phyloP scores from a whole-genome alignment of 73 alveolate species.

The Paramecium octaurelia region DNA sequence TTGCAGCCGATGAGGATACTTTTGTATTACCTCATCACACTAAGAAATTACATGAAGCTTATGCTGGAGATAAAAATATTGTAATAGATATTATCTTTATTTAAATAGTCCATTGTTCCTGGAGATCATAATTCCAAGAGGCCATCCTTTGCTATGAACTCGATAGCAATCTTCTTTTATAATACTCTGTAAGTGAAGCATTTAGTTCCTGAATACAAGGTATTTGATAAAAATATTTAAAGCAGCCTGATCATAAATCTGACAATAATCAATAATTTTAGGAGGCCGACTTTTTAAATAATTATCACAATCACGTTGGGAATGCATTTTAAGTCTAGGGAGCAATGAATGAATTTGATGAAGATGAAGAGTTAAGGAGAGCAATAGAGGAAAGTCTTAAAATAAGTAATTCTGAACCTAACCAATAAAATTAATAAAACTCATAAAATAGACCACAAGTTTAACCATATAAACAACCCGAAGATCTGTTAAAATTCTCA shows the following conservation, averaged over 20 bases:
- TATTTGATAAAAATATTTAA: neutral
- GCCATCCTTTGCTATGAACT: constrained; percentile 69
- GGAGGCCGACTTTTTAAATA: neutral
- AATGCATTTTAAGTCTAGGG: constrained; percentile 1
- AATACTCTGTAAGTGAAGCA: constrained; percentile 55
- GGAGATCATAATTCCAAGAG: constrained; percentile 82
- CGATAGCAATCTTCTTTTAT: constrained; percentile 75
- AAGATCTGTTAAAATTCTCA: constrained; percentile 12
- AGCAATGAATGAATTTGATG: constrained; percentile 25
- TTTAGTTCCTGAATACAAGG: constrained; percentile 54
- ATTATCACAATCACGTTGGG: neutral
- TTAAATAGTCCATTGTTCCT: constrained; percentile 63
- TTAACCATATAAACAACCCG: neutral
- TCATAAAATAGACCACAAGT: constrained; percentile 9
- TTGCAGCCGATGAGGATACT: constrained; percentile 92
- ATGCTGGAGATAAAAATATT: constrained; percentile 96
- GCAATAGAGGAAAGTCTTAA: constrained; percentile 36
- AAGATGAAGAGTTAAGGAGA: constrained; percentile 24
- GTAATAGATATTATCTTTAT: neutral
- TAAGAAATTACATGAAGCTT: constrained; percentile 84
- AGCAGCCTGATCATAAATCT: neutral
- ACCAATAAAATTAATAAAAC: neutral
- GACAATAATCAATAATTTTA: neutral
- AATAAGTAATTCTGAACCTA: neutral
- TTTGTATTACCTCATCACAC: constrained; percentile 95